Percentiles rank a stretch among this genome's conserved stretches.
These are phyloP conservation scores for Annulohypoxylon maeteangense DNA, from an alignment of 495 filamentous ascomycete genomes.

Conservation along the genomic window DNA sequence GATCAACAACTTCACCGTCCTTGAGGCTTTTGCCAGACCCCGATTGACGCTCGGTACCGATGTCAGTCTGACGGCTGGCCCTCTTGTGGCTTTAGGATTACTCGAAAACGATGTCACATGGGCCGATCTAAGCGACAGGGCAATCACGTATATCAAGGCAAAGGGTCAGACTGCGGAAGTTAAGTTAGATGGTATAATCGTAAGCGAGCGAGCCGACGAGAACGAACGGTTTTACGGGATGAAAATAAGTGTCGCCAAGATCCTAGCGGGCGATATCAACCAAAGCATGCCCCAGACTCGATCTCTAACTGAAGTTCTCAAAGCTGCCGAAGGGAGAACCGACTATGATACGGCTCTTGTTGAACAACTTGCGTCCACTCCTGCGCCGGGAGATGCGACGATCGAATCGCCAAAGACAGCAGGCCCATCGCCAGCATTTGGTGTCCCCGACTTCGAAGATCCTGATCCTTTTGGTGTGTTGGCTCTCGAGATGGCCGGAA, in stretches of 20 bases:
- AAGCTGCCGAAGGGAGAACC: constrained; percentile 82
- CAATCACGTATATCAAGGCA: constrained; percentile 90
- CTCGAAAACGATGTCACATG: constrained; percentile 78
- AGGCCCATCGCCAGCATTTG: constrained; percentile 64
- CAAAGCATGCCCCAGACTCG: constrained; percentile 72
- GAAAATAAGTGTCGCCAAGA: constrained; percentile 78
- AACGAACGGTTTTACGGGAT: constrained; percentile 88
- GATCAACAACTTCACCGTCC: constrained; percentile 82
- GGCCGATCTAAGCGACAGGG: constrained; percentile 67
- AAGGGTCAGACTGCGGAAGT: constrained; percentile 85
- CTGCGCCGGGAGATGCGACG: constrained; percentile 78
- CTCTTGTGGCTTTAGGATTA: constrained; percentile 77
- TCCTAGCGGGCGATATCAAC: constrained; percentile 80
- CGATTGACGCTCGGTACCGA: constrained; percentile 82
- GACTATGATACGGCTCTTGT: constrained; percentile 72
- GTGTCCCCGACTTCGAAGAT: constrained; percentile 78
- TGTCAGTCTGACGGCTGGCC: constrained; percentile 79
- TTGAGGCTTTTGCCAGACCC: constrained; percentile 82
- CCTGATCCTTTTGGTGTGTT: constrained; percentile 91
- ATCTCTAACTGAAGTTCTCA: constrained; percentile 80
- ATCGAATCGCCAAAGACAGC: constrained; percentile 60
- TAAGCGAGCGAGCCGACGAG: constrained; percentile 87
- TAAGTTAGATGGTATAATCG: constrained; percentile 82
- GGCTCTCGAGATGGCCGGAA: constrained; percentile 82
- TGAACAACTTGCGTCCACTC: constrained; percentile 61